phyloP scores from a whole-genome alignment of 805 yeast species.

The Lachancea dasiensis region DNA sequence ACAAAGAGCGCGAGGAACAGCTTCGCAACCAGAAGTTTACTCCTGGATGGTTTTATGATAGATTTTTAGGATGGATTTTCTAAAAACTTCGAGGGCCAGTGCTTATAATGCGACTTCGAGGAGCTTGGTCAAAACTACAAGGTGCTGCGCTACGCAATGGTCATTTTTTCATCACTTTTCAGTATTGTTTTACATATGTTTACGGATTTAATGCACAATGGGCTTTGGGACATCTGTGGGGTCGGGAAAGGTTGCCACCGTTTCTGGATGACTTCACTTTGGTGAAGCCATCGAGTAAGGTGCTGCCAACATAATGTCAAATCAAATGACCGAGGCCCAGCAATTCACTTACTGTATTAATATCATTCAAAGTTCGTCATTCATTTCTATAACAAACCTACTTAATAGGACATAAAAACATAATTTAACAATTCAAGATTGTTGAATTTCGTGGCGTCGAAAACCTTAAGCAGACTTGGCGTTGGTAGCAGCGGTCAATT shows the following conservation, averaged over 20 bases:
- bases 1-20: conserved; percentile 25
- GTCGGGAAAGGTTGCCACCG: too few species aligned
- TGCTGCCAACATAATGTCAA: too few species aligned
- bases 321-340: too few species aligned
- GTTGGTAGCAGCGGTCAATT: conserved; percentile 49
- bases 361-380: conserved; percentile 6
- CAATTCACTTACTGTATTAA: too few species aligned
- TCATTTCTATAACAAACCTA: conserved; percentile 10
- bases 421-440: not conserved
- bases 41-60: conserved; percentile 45
- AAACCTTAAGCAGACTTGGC: conserved; percentile 29
- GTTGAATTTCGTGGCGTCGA: not conserved
- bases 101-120: not conserved
- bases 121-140: not conserved
- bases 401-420: conserved; percentile 4
- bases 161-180: too few species aligned
- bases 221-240: too few species aligned
- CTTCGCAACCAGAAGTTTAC: conserved; percentile 29
- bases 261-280: too few species aligned
- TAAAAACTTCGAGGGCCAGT: conserved; percentile 16
- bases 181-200: too few species aligned
- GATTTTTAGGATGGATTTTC: conserved; percentile 44
- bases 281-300: too few species aligned
- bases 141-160: too few species aligned
- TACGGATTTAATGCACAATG: too few species aligned